A percentile compares a stretch with the other conserved stretches of the same genome.
Evolutionary conservation across 1,284 basidiomycete species (phyloP).

Genomic region (Wallemia mellicola): DNA sequence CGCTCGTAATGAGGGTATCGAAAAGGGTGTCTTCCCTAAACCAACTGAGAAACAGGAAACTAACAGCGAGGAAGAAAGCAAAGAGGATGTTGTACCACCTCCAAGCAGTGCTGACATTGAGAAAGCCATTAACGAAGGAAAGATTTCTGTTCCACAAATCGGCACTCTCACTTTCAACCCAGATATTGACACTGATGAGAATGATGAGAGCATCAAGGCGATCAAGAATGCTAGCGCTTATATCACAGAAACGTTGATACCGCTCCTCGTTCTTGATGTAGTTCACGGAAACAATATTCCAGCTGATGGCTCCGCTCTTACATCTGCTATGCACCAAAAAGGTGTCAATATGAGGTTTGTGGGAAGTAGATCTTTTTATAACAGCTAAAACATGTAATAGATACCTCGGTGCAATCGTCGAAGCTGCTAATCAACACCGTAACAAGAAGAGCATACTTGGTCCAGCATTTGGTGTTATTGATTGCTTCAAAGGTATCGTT

Average conservation of each 20-base stretch:
- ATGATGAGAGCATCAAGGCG: conserved; percentile 20
- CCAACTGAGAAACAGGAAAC: not conserved
- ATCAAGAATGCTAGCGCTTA: conserved; percentile 23
- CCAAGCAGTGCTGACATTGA: not conserved
- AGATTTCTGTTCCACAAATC: not conserved
- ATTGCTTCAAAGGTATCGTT: conserved; percentile 13
- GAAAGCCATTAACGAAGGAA: not conserved
- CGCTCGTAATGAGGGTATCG: not conserved
- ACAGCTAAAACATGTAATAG: not conserved
- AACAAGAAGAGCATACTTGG: conserved; percentile 3
- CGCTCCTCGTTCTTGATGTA: conserved; percentile 20
- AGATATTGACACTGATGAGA: conserved; percentile 18
- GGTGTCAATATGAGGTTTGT: conserved; percentile 25
- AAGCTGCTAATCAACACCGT: conserved; percentile 17
- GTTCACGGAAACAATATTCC: conserved; percentile 18
- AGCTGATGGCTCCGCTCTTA: conserved; percentile 22
- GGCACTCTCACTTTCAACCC: conserved; percentile 6
- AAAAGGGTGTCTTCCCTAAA: not conserved
- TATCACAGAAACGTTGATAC: conserved; percentile 20
- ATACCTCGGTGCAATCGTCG: conserved; percentile 22
- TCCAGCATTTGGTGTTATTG: conserved; percentile 6
- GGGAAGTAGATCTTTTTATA: not conserved
- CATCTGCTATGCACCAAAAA: conserved; percentile 21
- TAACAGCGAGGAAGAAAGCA: conserved; percentile 1
- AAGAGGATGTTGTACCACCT: not conserved